A percentile compares a stretch with the other conserved stretches of the same genome.
Evolutionary conservation across 148 eudicot species (phyloP).

Genomic region (Rhododendron mucronatum): DNA sequence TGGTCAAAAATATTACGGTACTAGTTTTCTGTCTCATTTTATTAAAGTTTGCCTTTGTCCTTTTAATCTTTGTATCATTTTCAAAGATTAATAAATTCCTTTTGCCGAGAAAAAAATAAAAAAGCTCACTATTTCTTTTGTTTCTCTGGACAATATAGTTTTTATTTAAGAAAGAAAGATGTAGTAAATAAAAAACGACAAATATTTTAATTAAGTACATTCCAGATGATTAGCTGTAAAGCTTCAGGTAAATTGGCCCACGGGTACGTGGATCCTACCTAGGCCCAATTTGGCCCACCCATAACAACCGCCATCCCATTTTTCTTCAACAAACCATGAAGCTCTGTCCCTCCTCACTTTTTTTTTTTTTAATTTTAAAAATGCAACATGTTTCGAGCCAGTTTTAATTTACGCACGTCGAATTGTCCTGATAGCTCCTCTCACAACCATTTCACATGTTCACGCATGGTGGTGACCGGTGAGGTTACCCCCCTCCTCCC

Average conservation of each 20-base stretch:
- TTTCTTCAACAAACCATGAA: neutral
- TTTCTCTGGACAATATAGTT: neutral
- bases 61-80: no score
- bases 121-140: neutral
- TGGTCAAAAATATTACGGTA: neutral
- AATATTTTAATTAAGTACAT: neutral
- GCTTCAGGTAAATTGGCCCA: neutral
- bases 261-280: neutral
- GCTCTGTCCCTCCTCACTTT: neutral
- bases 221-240: neutral
- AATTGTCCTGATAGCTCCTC: no score
- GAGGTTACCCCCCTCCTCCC: neutral
- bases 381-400: no score
- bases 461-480: no score
- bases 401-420: no score
- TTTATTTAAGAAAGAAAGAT: neutral
- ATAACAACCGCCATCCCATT: neutral
- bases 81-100: no score
- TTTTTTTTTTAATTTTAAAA: no score
- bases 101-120: no score
- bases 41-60: no score
- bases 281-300: neutral
- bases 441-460: no score
- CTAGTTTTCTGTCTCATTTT: neutral
- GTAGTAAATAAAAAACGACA: neutral